phyloP scores from a whole-genome alignment of 192 early-diverging fungal species.

The Cetraspora pellucida region DNA sequence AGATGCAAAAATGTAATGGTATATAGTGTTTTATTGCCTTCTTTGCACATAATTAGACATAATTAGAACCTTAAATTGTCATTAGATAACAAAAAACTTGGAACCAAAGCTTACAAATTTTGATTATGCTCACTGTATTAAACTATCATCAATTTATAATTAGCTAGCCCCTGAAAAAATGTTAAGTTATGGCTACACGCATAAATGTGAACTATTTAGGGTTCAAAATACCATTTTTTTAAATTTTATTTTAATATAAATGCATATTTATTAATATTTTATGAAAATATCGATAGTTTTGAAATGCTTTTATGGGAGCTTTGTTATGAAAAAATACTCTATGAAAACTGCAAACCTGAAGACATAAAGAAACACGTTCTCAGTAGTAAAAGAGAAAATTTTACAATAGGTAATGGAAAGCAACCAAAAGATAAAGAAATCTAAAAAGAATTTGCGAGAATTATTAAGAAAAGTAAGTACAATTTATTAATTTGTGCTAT shows the following conservation, averaged over 20 bases:
- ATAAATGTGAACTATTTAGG: conserved; percentile 36
- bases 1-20: conserved; percentile 29
- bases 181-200: background rate
- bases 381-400: background rate
- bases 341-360: background rate
- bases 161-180: conserved; percentile 34
- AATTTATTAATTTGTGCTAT: no score
- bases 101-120: conserved; percentile 31
- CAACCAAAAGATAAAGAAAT: background rate
- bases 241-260: background rate
- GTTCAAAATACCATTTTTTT: background rate
- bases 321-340: conserved; percentile 5
- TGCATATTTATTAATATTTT: background rate
- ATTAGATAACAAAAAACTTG: conserved; percentile 8
- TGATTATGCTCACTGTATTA: background rate
- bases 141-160: background rate
- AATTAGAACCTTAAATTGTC: background rate
- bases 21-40: background rate
- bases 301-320: conserved; percentile 18
- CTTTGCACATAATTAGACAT: background rate
- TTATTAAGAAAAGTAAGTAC: background rate
- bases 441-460: conserved; percentile 1
- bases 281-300: background rate
- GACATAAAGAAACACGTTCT: background rate
- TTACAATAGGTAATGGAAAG: background rate